Conservation (phyloP, 192 early-diverging fungal genomes). For the Bifiguratus adelaidae region DNA sequence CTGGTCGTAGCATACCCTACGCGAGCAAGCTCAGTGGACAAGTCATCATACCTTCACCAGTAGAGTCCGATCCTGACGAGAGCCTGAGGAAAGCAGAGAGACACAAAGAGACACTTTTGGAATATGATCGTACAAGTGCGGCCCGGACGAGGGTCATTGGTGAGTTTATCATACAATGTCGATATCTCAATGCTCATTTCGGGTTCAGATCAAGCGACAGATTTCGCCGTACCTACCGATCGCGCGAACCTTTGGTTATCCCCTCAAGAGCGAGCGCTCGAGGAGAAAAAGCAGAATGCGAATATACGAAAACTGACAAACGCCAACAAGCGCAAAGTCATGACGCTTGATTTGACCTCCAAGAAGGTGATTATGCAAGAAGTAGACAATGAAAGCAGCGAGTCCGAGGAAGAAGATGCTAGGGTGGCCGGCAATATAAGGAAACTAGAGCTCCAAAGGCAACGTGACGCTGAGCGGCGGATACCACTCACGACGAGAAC, state of each 20-base stretch:
- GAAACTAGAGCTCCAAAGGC: not conserved
- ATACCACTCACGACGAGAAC: not conserved
- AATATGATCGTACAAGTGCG: conserved; percentile 35
- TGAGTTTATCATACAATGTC: not conserved
- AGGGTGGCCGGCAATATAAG: not conserved
- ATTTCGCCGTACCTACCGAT: conserved; percentile 41
- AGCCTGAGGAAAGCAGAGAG: conserved; percentile 18
- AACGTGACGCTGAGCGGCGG: not conserved
- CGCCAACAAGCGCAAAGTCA: conserved; percentile 29
- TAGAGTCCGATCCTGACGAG: conserved; percentile 13
- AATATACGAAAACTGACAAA: conserved; percentile 27
- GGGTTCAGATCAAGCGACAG: conserved; percentile 32
- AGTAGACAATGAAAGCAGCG: not conserved
- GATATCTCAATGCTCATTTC: not conserved
- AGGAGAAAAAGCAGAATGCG: conserved; percentile 27
- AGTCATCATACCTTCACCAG: no score
- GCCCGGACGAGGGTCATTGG: conserved; percentile 26
- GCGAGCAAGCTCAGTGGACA: conserved; percentile 32
- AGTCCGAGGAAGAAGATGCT: conserved; percentile 19
- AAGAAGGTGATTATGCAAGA: conserved; percentile 29
- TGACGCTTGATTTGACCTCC: conserved; percentile 34
- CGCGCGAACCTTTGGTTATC: conserved; percentile 35
- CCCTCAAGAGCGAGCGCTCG: conserved; percentile 26
- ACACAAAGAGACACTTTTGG: conserved; percentile 38
- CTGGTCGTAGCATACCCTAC: conserved; percentile 21